These are phyloP conservation scores for Mycena albidolilacea DNA, from an alignment of 768 basidiomycete genomes.

Conservation along the genomic window DNA sequence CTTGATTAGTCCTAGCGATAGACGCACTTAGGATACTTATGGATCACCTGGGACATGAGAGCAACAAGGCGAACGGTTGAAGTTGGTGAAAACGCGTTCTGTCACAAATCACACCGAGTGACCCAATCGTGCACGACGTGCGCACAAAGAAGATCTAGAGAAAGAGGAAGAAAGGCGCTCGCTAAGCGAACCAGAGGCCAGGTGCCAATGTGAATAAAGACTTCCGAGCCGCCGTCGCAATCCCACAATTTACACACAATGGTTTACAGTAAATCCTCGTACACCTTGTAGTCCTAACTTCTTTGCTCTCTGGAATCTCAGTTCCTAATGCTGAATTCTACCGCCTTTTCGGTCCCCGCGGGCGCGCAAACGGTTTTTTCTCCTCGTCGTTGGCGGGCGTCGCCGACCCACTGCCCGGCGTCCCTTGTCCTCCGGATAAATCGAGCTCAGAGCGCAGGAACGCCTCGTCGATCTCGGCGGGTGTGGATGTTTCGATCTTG, in stretches of 20 bases:
- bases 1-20: too few relatives aligned
- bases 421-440: slow-evolving; percentile 40
- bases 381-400: slow-evolving; percentile 39
- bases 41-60: too few relatives aligned
- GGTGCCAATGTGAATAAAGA: too few relatives aligned
- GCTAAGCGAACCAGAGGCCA: too few relatives aligned
- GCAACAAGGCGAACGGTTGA: too few relatives aligned
- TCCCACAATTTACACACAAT: too few relatives aligned
- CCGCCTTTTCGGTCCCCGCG: slow-evolving; percentile 77
- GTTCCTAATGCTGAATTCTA: slow-evolving; percentile 35
- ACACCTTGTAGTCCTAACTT: background rate
- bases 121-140: too few relatives aligned
- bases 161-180: too few relatives aligned
- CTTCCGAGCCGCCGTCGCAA: too few relatives aligned
- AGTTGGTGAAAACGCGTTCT: background rate
- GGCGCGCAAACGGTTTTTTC: slow-evolving; percentile 74
- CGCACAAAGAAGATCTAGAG: too few relatives aligned
- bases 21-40: too few relatives aligned
- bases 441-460: slow-evolving; percentile 75
- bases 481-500: slow-evolving; percentile 90
- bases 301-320: background rate
- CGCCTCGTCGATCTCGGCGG: slow-evolving; percentile 75
- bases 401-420: slow-evolving; percentile 35
- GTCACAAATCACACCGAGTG: background rate
- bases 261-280: too few relatives aligned